Conservation (phyloP, 805 yeast species). For the Saccharomyces kudriavzevii region DNA sequence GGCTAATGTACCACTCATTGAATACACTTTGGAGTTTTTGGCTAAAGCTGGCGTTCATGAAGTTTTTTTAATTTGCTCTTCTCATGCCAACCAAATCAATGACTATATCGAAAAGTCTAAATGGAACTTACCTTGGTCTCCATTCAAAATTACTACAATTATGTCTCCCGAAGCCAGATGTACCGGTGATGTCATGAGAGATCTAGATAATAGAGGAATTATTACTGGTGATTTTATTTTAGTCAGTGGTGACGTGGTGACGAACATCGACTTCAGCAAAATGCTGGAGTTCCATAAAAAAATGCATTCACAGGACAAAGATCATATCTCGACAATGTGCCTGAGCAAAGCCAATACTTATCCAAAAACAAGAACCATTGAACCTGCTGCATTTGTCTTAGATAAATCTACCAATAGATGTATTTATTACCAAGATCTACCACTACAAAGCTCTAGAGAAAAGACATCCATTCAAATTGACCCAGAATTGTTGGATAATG, state of each 20-base stretch:
- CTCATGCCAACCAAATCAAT: slow-evolving; percentile 85
- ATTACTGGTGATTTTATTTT: slow-evolving; percentile 84
- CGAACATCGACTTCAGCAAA: slow-evolving; percentile 73
- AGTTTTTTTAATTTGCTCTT: slow-evolving; percentile 80
- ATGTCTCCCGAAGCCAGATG: slow-evolving; percentile 81
- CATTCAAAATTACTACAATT: slow-evolving; percentile 72
- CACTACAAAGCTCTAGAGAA: slow-evolving; percentile 41
- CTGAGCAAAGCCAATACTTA: slow-evolving; percentile 74
- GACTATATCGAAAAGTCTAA: slow-evolving; percentile 67
- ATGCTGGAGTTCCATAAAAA: slow-evolving; percentile 66
- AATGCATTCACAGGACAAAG: slow-evolving; percentile 68
- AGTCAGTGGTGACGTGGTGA: slow-evolving; percentile 91
- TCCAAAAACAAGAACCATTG: slow-evolving; percentile 78
- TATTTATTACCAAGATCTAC: slow-evolving; percentile 74
- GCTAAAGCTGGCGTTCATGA: slow-evolving; percentile 87
- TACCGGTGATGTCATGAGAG: slow-evolving; percentile 97
- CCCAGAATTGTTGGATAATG: slow-evolving; percentile 69
- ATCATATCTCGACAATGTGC: slow-evolving; percentile 92
- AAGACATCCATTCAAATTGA: slow-evolving; percentile 56
- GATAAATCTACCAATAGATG: slow-evolving; percentile 71
- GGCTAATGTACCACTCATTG: slow-evolving; percentile 88
- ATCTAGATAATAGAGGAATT: slow-evolving; percentile 81
- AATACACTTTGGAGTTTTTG: slow-evolving; percentile 87
- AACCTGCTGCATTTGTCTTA: slow-evolving; percentile 77
- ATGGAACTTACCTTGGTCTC: slow-evolving; percentile 64